Conservation (phyloP, 2,329 filamentous ascomycete genomes). For the Diaporthe humulicola region DNA sequence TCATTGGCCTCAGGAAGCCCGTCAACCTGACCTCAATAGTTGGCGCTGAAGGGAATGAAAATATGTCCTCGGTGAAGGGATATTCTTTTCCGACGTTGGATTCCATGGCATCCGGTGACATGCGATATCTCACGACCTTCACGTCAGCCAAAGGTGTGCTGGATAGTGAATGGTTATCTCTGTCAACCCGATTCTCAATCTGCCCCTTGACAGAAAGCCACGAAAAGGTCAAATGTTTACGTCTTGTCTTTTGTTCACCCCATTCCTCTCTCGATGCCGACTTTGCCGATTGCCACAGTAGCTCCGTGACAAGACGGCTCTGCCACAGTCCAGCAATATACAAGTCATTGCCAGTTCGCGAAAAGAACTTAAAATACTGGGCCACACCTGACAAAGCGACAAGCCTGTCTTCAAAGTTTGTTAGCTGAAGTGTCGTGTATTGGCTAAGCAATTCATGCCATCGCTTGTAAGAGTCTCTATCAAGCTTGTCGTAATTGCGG, state of each 20-base stretch:
- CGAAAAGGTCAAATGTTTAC: neutral
- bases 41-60: neutral
- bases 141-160: neutral
- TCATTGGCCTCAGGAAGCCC: neutral
- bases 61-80: neutral
- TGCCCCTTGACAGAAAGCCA: neutral
- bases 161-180: rapidly evolving
- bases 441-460: neutral
- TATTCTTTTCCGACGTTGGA: neutral
- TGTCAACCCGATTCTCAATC: neutral
- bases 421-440: neutral
- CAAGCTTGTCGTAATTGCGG: rapidly evolving
- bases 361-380: neutral
- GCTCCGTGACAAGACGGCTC: neutral
- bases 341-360: neutral
- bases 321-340: neutral
- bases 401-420: neutral
- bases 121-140: neutral
- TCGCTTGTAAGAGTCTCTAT: rapidly evolving
- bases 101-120: neutral
- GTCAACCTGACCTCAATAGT: neutral
- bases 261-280: neutral
- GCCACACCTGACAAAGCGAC: conserved; percentile 4
- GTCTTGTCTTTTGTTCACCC: no score
- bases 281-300: neutral